Evolutionary conservation across 2,329 filamentous ascomycete species (phyloP).

Genomic region (Curvularia spicifera): DNA sequence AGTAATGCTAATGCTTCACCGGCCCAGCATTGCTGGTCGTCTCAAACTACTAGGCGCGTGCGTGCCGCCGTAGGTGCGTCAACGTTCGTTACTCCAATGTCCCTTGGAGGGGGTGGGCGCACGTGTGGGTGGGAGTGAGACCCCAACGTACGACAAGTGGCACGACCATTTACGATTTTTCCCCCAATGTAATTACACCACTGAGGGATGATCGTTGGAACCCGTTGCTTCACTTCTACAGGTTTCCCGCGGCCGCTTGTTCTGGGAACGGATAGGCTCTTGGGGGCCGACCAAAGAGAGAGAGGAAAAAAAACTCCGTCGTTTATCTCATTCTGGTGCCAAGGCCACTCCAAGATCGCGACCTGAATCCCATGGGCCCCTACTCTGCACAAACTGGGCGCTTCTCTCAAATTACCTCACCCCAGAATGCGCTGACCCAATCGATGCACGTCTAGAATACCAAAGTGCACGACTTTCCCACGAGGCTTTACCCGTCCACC

Average conservation of each 20-base stretch:
- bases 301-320: background rate
- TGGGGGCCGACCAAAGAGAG: background rate
- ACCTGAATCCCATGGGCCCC: background rate
- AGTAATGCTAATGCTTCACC: slow-evolving; percentile 15
- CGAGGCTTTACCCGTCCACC: background rate
- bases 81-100: slow-evolving; percentile 8
- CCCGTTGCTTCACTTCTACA: background rate
- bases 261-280: background rate
- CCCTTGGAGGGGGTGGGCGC: background rate
- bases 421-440: background rate
- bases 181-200: background rate
- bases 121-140: background rate
- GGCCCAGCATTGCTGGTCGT: slow-evolving; percentile 4
- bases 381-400: no score
- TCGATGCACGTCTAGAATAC: slow-evolving; percentile 1
- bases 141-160: slow-evolving; percentile 15
- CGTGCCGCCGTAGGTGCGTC: slow-evolving; percentile 12
- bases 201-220: slow-evolving; percentile 7
- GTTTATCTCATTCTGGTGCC: background rate
- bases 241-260: background rate
- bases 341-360: background rate
- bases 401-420: background rate
- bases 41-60: slow-evolving; percentile 14
- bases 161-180: background rate
- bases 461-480: background rate